phyloP scores from a whole-genome alignment of 192 early-diverging fungal species.

The Geranomyces michiganensis region DNA sequence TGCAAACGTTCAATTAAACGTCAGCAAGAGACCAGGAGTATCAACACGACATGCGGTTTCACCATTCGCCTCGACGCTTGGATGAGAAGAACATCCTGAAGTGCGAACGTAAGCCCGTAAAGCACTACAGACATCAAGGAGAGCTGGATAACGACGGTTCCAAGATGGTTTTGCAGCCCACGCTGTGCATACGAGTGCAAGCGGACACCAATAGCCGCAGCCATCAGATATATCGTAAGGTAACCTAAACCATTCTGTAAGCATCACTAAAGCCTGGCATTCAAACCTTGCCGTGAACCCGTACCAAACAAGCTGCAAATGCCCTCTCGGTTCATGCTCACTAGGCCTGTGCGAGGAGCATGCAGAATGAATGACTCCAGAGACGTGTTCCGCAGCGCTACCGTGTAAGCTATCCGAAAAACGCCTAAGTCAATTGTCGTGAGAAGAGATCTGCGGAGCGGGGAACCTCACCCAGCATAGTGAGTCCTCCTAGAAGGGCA shows the following conservation, averaged over 20 bases:
- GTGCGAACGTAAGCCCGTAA: slow-evolving; percentile 28
- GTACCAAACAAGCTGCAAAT: slow-evolving; percentile 78
- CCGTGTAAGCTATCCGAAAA: slow-evolving; percentile 55
- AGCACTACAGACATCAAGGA: slow-evolving; percentile 47
- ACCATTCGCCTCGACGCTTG: slow-evolving; percentile 69
- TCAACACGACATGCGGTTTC: not conserved
- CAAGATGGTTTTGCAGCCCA: slow-evolving; percentile 45
- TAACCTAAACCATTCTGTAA: slow-evolving; percentile 60
- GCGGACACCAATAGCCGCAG: slow-evolving; percentile 71
- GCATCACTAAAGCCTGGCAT: not conserved
- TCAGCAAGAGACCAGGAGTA: not conserved
- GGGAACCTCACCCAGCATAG: slow-evolving; percentile 49
- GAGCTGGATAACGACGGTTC: slow-evolving; percentile 48
- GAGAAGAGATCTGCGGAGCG: not conserved
- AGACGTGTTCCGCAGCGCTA: slow-evolving; percentile 53
- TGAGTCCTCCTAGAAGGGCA: slow-evolving; percentile 51
- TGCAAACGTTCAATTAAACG: not conserved
- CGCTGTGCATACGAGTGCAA: slow-evolving; percentile 50
- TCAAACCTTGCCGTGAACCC: not conserved
- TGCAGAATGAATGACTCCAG: slow-evolving; percentile 75
- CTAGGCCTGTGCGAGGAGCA: slow-evolving; percentile 69
- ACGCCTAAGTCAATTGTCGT: not conserved
- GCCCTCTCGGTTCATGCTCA: slow-evolving; percentile 91
- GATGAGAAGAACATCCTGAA: slow-evolving; percentile 56
- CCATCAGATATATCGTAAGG: slow-evolving; percentile 77